These are phyloP conservation scores for Flagelloscypha sp. DNA, from an alignment of 768 basidiomycete genomes.

Conservation along the genomic window DNA sequence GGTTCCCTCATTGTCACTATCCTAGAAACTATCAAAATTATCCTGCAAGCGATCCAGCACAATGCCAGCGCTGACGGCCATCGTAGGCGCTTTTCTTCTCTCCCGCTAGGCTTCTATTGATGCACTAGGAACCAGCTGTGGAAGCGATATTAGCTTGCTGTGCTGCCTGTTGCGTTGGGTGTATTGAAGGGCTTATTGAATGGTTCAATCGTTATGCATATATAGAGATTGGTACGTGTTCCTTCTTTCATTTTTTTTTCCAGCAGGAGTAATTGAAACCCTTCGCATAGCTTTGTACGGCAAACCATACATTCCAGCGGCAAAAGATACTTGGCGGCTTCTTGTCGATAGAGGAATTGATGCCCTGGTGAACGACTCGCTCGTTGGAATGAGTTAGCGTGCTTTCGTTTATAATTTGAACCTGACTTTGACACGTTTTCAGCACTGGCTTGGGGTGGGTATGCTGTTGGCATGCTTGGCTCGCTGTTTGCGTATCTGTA, in stretches of 20 bases:
- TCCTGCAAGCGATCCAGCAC: constrained; percentile 50
- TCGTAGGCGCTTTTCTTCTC: constrained; percentile 35
- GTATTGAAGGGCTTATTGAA: constrained; percentile 58
- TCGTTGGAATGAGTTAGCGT: constrained; percentile 68
- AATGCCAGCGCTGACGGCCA: constrained; percentile 56
- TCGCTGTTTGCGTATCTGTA: constrained; percentile 75
- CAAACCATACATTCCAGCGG: constrained; percentile 71
- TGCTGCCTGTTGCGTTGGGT: constrained; percentile 69
- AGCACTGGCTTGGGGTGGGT: constrained; percentile 78
- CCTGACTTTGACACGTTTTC: constrained; percentile 3
- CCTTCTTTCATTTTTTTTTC: not conserved
- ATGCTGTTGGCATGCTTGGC: constrained; percentile 64
- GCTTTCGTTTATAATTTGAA: not conserved
- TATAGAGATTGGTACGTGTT: constrained; percentile 62
- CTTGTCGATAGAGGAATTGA: constrained; percentile 75
- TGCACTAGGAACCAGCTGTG: constrained; percentile 36
- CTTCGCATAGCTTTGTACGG: constrained; percentile 60
- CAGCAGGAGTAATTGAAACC: constrained; percentile 2
- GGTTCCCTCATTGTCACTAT: constrained; percentile 78
- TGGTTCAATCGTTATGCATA: constrained; percentile 85
- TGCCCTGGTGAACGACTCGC: constrained; percentile 74
- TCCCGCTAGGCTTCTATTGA: not conserved
- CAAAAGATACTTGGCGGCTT: constrained; percentile 77
- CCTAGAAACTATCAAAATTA: constrained; percentile 56
- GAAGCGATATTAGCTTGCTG: constrained; percentile 71